phyloP scores from a whole-genome alignment of 495 filamentous ascomycete species.

The Cairneyella variabilis region DNA sequence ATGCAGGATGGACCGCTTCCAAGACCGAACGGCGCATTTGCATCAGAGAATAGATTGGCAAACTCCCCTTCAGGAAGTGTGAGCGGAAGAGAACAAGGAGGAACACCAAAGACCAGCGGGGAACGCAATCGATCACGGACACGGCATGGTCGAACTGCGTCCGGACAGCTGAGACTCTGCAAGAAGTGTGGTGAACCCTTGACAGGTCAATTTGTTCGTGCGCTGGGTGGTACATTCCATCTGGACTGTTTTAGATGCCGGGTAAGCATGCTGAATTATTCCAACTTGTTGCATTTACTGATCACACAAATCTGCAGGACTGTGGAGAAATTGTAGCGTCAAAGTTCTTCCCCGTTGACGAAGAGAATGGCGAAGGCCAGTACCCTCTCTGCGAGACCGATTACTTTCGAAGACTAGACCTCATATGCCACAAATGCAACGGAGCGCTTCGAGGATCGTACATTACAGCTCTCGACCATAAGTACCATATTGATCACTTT shows the following conservation, averaged over 20 bases:
- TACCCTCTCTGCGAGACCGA: slow-evolving; percentile 98
- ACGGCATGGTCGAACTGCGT: slow-evolving; percentile 42
- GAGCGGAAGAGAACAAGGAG: slow-evolving; percentile 17
- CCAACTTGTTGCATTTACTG: slow-evolving; percentile 9
- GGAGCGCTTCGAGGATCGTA: slow-evolving; percentile 95
- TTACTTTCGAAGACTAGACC: slow-evolving; percentile 89
- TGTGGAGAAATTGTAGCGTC: slow-evolving; percentile 95
- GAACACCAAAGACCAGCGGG: slow-evolving; percentile 20
- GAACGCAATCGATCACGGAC: slow-evolving; percentile 45
- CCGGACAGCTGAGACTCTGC: slow-evolving; percentile 61
- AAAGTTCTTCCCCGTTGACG: slow-evolving; percentile 96
- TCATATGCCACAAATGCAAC: slow-evolving; percentile 88
- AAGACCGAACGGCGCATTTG: slow-evolving; percentile 19
- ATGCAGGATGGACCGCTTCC: slow-evolving; percentile 16
- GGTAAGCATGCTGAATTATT: slow-evolving; percentile 51
- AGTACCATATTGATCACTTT: slow-evolving; percentile 99
- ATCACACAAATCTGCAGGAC: slow-evolving; percentile 57
- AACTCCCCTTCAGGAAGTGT: slow-evolving; percentile 20
- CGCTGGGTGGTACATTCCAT: slow-evolving; percentile 88
- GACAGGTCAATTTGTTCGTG: slow-evolving; percentile 93
- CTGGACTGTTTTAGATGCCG: slow-evolving; percentile 97
- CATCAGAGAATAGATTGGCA: slow-evolving; percentile 15
- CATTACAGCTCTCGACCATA: slow-evolving; percentile 94
- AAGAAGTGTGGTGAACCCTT: slow-evolving; percentile 84
- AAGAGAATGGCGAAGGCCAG: slow-evolving; percentile 77